Evolutionary conservation across 192 early-diverging fungal genomes (phyloP), one percentile per base, ranked within the genome.

Genomic region (Mortierella hygrophila): DNA sequence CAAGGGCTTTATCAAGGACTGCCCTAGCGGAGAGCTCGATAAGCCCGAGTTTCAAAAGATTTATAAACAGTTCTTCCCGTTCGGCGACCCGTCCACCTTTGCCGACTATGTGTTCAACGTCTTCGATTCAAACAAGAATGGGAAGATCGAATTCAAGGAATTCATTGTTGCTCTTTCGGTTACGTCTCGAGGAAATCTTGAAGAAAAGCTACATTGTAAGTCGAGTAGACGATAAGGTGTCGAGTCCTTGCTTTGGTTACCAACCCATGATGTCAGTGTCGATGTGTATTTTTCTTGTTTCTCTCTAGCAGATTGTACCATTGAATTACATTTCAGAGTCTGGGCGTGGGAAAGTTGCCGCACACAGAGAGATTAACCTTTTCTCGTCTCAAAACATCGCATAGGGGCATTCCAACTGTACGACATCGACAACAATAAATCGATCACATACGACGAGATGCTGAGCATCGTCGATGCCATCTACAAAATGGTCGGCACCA

Each of bases 21-120:
- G 97, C 78, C 97, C 97, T 11, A 89, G 91, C 10, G 97, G 97
- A 38, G 89, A 94, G 83, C 91, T 99, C 42, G 93, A 96, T 91
- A 93, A 94, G 82, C 89, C 93, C 5, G 95, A 97, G 79, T 98
- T 99, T 79, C 94, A 94, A 88, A 94, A 96, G 72, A 97, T 98
- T 72, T 99, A 97, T 90, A 97, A 98, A 88, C 95, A 96, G 78
- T 98, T 96, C 85, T 99, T 99, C 80, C 97, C 98, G n/a, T 98
- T 99, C 87, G 98, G 98, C 38, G 96, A 99, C 85, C 93, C 96
- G 9, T 93, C 95, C 57, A 91, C 92, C 57, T 99, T 97, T 89
- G 96, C 98, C 13, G 95, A 97, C 88, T 94, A 94, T 82, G 97
- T 97, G 3, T 98, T 99, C 85, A 92, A 96, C 82, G 95, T 97